These are phyloP conservation scores for Tricholoma sp. DNA, from an alignment of 768 basidiomycete species.

Conservation along the genomic window DNA sequence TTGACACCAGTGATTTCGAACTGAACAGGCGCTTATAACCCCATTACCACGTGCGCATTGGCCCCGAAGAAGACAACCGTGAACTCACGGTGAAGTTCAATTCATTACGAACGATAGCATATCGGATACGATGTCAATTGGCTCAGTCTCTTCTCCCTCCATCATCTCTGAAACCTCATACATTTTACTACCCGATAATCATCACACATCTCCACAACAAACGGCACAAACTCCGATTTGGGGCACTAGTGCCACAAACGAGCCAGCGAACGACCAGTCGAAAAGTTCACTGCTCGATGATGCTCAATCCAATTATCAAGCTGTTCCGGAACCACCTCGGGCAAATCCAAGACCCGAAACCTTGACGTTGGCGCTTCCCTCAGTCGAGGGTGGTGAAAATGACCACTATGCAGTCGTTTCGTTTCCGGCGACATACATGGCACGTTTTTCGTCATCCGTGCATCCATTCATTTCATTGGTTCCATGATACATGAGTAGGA, in stretches of 20 bases:
- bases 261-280: neutral
- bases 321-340: neutral
- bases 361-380: conserved; percentile 6
- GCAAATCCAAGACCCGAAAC: neutral
- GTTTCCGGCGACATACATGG: conserved; percentile 12
- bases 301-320: neutral
- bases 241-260: neutral
- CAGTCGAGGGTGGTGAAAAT: neutral
- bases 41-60: too few relatives aligned
- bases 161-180: too few relatives aligned
- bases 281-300: neutral
- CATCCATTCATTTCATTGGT: neutral
- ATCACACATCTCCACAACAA: too few relatives aligned
- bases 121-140: too few relatives aligned
- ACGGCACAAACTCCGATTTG: neutral
- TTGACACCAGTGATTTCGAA: too few relatives aligned
- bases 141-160: too few relatives aligned
- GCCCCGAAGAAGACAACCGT: too few relatives aligned
- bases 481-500: neutral
- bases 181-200: too few relatives aligned
- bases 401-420: conserved; percentile 10
- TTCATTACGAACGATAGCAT: too few relatives aligned
- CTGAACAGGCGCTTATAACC: too few relatives aligned
- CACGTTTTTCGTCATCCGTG: neutral
- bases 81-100: too few relatives aligned